Evolutionary conservation across 345 rosid genomes (phyloP).

Genomic region (Sisymbrium altissimum): DNA sequence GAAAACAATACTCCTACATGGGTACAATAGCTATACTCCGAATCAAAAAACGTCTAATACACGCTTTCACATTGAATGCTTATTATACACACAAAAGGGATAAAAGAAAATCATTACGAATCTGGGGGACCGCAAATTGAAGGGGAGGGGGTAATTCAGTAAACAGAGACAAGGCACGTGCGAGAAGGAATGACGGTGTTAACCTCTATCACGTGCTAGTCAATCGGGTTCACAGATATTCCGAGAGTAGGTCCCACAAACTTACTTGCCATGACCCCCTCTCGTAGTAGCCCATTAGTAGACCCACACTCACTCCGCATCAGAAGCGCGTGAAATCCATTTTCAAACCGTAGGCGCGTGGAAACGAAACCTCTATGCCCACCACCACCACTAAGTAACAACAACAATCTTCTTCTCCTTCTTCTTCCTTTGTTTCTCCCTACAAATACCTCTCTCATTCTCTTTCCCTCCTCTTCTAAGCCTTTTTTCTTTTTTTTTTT

Average conservation of each 20-base stretch:
- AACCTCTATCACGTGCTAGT: conserved; percentile 24
- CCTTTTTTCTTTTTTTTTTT: neutral
- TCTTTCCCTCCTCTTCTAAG: neutral
- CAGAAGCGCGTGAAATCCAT: conserved; percentile 17
- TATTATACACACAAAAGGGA: neutral
- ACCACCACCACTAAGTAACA: too few species aligned
- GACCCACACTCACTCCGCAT: conserved; percentile 18
- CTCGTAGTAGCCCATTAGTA: conserved; percentile 8
- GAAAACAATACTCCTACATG: neutral
- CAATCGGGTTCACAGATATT: conserved; percentile 19
- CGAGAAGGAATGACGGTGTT: neutral
- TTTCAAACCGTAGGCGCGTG: conserved; percentile 22
- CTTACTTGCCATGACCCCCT: neutral
- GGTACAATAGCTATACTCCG: neutral
- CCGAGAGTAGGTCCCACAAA: conserved; percentile 11
- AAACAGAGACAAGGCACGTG: neutral
- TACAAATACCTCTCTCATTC: conserved; percentile 37
- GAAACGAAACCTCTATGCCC: neutral
- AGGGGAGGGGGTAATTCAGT: neutral
- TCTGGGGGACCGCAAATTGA: neutral
- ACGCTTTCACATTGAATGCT: conserved; percentile 15
- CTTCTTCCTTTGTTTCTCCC: conserved; percentile 1
- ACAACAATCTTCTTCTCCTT: neutral
- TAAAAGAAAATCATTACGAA: neutral
- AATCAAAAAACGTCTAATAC: conserved; percentile 16